phyloP scores from a whole-genome alignment of 164 flowering plant genomes.

The Tetracentron sinense region DNA sequence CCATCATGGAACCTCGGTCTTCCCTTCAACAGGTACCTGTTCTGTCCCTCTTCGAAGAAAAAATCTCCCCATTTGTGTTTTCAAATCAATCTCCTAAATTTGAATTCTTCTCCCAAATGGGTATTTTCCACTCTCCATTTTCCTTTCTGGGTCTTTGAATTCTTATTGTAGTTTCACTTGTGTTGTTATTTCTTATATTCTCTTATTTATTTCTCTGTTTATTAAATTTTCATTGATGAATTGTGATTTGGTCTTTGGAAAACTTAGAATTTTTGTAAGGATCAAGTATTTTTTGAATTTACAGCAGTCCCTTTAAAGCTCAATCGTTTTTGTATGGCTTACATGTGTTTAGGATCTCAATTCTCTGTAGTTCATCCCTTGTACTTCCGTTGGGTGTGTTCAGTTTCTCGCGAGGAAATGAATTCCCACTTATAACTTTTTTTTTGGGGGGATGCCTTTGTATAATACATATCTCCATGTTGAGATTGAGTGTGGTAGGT shows the following conservation, averaged over 20 bases:
- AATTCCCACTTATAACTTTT: not conserved
- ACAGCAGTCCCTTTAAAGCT: not conserved
- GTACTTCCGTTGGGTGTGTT: not conserved
- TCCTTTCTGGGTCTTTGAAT: not conserved
- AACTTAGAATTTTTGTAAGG: not conserved
- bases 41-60: not conserved
- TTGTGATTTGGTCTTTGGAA: not conserved
- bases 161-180: not conserved
- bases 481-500: too few species aligned
- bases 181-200: not conserved
- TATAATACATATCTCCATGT: not conserved
- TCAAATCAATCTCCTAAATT: not conserved
- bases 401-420: not conserved
- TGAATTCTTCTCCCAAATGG: not conserved
- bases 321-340: not conserved
- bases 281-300: not conserved
- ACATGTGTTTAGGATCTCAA: too few species aligned
- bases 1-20: slow-evolving; percentile 13
- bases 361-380: not conserved
- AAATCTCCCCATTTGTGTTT: not conserved
- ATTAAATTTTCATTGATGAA: not conserved
- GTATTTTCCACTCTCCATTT: not conserved
- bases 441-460: not conserved
- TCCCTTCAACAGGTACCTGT: slow-evolving; percentile 22
- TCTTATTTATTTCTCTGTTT: not conserved